phyloP scores from a whole-genome alignment of 768 basidiomycete species.

The Tricholoma hemisulphureum region DNA sequence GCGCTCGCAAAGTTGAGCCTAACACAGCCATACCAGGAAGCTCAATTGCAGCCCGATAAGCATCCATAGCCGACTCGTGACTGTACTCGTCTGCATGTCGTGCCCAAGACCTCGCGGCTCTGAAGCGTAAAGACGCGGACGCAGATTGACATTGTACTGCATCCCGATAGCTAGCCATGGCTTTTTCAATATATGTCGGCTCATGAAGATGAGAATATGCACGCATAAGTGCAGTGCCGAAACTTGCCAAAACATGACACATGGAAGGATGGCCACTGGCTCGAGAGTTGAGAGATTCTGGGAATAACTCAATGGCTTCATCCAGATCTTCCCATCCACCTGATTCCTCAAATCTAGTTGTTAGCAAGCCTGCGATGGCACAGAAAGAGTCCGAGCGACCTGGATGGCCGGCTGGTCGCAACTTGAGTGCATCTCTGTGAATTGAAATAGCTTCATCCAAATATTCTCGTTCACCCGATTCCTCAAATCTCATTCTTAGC shows the following conservation, averaged over 20 bases:
- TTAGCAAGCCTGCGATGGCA: slow-evolving; percentile 8
- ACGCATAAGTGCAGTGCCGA: slow-evolving; percentile 1
- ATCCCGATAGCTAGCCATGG: slow-evolving; percentile 9
- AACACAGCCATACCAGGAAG: not conserved
- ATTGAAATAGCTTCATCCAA: slow-evolving; percentile 23
- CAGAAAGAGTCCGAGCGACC: slow-evolving; percentile 1
- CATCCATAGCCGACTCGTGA: not conserved
- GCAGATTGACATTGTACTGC: slow-evolving; percentile 6
- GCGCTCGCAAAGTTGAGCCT: not conserved
- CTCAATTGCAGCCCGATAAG: not conserved
- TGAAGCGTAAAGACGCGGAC: not conserved
- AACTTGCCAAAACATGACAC: slow-evolving; percentile 1
- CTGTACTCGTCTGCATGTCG: slow-evolving; percentile 8
- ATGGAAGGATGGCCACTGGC: slow-evolving; percentile 2
- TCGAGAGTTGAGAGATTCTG: not conserved
- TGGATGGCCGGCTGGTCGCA: slow-evolving; percentile 16
- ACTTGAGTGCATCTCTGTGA: slow-evolving; percentile 5
- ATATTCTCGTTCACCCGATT: slow-evolving; percentile 20
- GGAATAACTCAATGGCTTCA: slow-evolving; percentile 1
- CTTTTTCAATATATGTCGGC: slow-evolving; percentile 10
- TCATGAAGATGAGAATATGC: not conserved
- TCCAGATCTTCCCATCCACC: slow-evolving; percentile 4
- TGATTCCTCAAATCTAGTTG: slow-evolving; percentile 1
- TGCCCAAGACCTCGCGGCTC: slow-evolving; percentile 10
- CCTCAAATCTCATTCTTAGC: slow-evolving; percentile 26